These are phyloP conservation scores for Polyporus tsugae DNA, from an alignment of 1,284 basidiomycete species.

Conservation along the genomic window DNA sequence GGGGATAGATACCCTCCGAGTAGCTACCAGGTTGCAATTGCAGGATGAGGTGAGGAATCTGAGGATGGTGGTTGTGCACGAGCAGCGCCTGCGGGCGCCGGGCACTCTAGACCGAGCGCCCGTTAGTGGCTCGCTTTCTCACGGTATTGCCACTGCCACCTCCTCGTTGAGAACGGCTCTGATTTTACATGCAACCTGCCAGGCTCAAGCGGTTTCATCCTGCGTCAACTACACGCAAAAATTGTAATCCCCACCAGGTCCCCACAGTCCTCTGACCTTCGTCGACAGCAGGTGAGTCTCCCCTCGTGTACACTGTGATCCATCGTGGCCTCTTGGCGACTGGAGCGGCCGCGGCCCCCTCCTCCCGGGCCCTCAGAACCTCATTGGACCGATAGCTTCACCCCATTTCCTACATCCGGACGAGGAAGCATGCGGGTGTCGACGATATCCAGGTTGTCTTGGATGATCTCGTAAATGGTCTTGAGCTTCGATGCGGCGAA, in stretches of 20 bases:
- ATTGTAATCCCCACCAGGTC: background rate
- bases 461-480: conserved; percentile 6
- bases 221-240: background rate
- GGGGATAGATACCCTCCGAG: background rate
- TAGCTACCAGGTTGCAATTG: background rate
- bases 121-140: background rate
- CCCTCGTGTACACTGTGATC: background rate
- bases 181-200: background rate
- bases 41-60: too few relatives aligned
- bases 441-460: conserved; percentile 2
- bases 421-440: conserved; percentile 12
- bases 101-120: too few relatives aligned
- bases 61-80: too few relatives aligned
- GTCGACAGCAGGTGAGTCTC: background rate
- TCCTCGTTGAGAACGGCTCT: background rate
- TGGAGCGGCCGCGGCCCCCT: background rate
- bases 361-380: background rate
- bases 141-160: background rate
- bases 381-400: background rate
- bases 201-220: background rate
- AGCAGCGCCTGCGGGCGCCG: too few relatives aligned
- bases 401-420: conserved; percentile 7
- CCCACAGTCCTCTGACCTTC: background rate
- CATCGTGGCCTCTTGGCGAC: background rate
- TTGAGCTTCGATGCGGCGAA: conserved; percentile 2